Conservation (phyloP, 768 basidiomycete genomes). For the Mycena albidolilacea region DNA sequence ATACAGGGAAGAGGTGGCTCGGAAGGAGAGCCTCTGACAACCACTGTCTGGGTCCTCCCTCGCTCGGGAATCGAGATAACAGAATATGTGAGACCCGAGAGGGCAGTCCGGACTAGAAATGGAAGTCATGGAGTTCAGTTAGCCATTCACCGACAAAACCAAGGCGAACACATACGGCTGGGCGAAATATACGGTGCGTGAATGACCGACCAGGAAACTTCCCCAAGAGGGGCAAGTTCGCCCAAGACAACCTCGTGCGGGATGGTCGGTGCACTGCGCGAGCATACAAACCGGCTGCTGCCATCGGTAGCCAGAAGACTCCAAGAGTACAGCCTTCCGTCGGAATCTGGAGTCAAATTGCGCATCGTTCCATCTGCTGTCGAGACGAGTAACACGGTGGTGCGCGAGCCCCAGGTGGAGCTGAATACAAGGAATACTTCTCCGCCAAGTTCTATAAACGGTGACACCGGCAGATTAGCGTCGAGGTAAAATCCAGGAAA, state of each 20-base stretch:
- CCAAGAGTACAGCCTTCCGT: conserved; percentile 64
- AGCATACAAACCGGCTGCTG: conserved; percentile 58
- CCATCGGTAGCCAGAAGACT: conserved; percentile 67
- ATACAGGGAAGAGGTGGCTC: conserved; percentile 59
- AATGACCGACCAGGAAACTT: conserved; percentile 56
- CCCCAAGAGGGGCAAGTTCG: conserved; percentile 45
- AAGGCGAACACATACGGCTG: conserved; percentile 52
- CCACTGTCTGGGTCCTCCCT: conserved; percentile 67
- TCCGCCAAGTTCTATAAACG: conserved; percentile 52
- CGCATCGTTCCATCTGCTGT: conserved; percentile 55
- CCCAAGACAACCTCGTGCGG: conserved; percentile 69
- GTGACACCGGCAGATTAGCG: conserved; percentile 58
- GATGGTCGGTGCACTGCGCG: conserved; percentile 62
- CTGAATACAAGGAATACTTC: conserved; percentile 56
- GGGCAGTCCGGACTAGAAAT: conserved; percentile 56
- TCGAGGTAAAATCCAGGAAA: conserved; percentile 77
- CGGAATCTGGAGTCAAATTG: conserved; percentile 59
- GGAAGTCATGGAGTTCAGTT: neutral
- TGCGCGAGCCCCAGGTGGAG: conserved; percentile 69
- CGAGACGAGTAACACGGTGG: conserved; percentile 64
- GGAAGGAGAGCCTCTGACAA: conserved; percentile 55
- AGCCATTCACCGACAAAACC: neutral
- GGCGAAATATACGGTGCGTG: conserved; percentile 57
- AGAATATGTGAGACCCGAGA: conserved; percentile 57
- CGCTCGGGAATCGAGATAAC: conserved; percentile 67